A percentile compares a stretch with the other conserved stretches of the same genome.
phyloP scores from a whole-genome alignment of 805 yeast species.

The Schwanniomyces yamadae region DNA sequence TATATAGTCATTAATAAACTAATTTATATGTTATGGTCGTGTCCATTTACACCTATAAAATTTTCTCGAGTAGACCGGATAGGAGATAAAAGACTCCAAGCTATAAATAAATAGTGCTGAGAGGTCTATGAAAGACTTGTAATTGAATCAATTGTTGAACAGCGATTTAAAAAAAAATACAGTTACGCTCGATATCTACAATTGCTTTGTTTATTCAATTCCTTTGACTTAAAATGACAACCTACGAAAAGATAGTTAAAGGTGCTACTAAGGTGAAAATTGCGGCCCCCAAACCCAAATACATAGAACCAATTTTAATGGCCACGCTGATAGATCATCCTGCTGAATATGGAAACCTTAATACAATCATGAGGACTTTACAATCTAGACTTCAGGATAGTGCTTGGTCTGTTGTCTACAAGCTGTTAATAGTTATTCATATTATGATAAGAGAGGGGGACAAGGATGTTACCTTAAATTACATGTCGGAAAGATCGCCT shows the following conservation, averaged over 20 bases:
- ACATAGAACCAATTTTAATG: slow-evolving; percentile 87
- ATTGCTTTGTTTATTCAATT: too few relatives aligned
- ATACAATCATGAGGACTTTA: slow-evolving; percentile 66
- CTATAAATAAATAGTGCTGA: too few relatives aligned
- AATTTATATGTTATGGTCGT: neutral
- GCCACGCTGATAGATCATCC: slow-evolving; percentile 54
- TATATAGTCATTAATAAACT: slow-evolving; percentile 1
- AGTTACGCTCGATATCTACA: too few relatives aligned
- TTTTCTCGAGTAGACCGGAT: slow-evolving; percentile 2
- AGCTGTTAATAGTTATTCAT: slow-evolving; percentile 80
- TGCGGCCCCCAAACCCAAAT: slow-evolving; percentile 98
- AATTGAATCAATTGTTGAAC: too few relatives aligned
- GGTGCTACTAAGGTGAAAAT: slow-evolving; percentile 53
- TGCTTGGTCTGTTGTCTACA: slow-evolving; percentile 91
- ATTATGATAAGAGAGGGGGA: slow-evolving; percentile 93
- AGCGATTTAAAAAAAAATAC: too few relatives aligned
- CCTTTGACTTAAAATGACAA: slow-evolving; percentile 53
- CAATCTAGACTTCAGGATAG: slow-evolving; percentile 64
- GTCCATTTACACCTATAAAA: neutral
- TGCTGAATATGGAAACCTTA: slow-evolving; percentile 51
- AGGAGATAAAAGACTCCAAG: neutral
- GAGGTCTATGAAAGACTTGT: too few relatives aligned
- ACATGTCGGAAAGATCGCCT: slow-evolving; percentile 46
- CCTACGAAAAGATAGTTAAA: slow-evolving; percentile 74
- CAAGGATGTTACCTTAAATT: slow-evolving; percentile 66